Conservation (phyloP, 2,329 filamentous ascomycete genomes). For the Bipolaris sorokiniana region DNA sequence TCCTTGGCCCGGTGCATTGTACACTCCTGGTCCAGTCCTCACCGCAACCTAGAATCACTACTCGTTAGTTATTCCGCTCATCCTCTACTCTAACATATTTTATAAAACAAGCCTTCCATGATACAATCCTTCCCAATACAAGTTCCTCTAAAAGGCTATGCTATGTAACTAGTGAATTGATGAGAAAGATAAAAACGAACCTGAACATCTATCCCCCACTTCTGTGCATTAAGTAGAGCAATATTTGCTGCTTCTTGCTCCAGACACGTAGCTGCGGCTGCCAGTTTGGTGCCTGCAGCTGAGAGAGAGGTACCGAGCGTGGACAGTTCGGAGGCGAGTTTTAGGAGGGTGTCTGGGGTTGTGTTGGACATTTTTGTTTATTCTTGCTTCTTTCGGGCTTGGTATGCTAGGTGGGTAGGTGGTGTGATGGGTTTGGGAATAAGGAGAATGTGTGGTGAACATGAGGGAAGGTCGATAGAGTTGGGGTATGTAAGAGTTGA, state of each 20-base stretch:
- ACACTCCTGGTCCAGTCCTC: conserved; percentile 7
- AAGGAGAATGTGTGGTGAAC: not conserved
- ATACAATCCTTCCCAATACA: no score
- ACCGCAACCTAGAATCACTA: conserved; percentile 23
- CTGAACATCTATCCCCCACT: conserved; percentile 33
- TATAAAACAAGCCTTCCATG: no score
- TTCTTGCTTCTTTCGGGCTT: not conserved
- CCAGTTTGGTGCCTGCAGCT: conserved; percentile 23
- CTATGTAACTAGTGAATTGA: not conserved
- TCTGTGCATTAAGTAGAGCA: conserved; percentile 28
- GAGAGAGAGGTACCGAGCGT: conserved; percentile 22
- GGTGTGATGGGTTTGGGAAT: no score
- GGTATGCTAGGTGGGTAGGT: not conserved
- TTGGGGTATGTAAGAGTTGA: no score
- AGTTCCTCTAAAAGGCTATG: not conserved
- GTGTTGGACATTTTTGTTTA: conserved; percentile 18
- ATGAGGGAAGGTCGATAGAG: not conserved
- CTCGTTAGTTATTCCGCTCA: not conserved
- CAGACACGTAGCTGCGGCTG: conserved; percentile 20
- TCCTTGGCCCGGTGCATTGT: conserved; percentile 4
- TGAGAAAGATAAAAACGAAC: not conserved
- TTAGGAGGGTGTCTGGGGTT: conserved; percentile 30
- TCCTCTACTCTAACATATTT: no score
- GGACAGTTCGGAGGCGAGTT: conserved; percentile 29
- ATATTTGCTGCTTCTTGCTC: conserved; percentile 35